These are phyloP conservation scores for Sarocladium brachiariae DNA, from an alignment of 2,329 filamentous ascomycete species.

Conservation along the genomic window DNA sequence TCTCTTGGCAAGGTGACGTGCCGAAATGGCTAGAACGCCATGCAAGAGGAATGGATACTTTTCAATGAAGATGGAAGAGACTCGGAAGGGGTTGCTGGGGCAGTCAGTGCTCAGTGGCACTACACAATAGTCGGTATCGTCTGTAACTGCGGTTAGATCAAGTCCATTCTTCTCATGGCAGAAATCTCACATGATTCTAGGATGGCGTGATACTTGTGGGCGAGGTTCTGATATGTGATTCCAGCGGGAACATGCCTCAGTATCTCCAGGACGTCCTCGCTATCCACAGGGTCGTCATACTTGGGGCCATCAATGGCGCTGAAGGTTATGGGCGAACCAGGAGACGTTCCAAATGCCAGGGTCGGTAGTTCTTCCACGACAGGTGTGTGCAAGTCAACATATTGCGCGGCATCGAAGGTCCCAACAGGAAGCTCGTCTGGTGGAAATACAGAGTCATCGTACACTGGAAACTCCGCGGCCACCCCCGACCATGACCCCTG, in stretches of 20 bases:
- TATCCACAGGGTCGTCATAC: neutral
- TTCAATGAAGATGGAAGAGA: conserved; percentile 1
- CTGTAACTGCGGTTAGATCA: neutral
- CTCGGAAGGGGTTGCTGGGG: conserved; percentile 5
- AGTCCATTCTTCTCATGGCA: neutral
- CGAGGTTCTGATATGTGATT: neutral
- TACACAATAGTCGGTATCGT: conserved; percentile 2
- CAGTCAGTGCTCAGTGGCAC: conserved; percentile 6
- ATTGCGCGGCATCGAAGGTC: neutral
- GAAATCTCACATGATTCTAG: neutral
- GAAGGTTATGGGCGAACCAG: neutral
- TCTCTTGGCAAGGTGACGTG: conserved; percentile 3
- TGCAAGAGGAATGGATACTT: conserved; percentile 6
- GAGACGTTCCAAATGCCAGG: neutral
- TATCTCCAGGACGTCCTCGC: neutral
- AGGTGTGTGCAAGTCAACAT: neutral
- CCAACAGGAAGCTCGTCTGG: neutral
- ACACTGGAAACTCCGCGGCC: neutral
- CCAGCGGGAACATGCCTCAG: neutral
- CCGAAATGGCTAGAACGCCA: conserved; percentile 2
- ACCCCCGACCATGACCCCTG: neutral
- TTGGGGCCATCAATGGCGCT: neutral
- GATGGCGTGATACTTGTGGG: conserved; percentile 1
- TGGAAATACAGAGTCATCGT: neutral
- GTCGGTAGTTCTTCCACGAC: neutral